Base-by-base conservation (phyloP, 2,329 filamentous ascomycete genomes). In the Westerdykella ornata region DNA sequence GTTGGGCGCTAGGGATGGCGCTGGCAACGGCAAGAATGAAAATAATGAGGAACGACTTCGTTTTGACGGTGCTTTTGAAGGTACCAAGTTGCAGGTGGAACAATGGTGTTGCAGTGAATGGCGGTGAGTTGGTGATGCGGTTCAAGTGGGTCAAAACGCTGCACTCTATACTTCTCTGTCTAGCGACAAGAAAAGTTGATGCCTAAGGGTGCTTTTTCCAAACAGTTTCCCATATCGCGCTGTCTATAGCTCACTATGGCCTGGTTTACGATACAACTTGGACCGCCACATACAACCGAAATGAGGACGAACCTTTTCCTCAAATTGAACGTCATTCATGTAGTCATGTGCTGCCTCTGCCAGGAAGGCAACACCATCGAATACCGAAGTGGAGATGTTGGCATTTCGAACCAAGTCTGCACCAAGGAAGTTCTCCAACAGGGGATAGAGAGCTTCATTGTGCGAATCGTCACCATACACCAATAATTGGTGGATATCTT, bases 241-340 rank as follows among this genome's bases (percentile, higher is more conserved):
- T n/a, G n/a, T n/a, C n/a, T n/a, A n/a, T n/a, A n/a, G n/a, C n/a
- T n/a, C n/a, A n/a, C n/a, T n/a, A n/a, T n/a, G n/a, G n/a, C n/a
- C n/a, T n/a, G n/a, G n/a, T n/a, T n/a, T n/a, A n/a, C n/a, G n/a
- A n/a, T n/a, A 6, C 38, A 56, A 18, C 60, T 57, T 18, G 53
- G 61, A 29, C 51, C 49, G 20, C 48, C 47, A 3, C 43, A 62
- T 12, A 47, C 39, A 9, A n/a, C 26, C 26, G n/a, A 29, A 29
- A 29, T 29, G 26, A 8, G 8, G 26, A n/a, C n/a, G 8, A 12
- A 26, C 4, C 11, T 20, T 20, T 13, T n/a, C 26, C 34, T 3
- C 38, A 37, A 39, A n/a, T n/a, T 34, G 11, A 43, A 46, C 11
- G 41, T 19, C 3, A 32, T 16, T 5, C 20, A 46, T 42, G 7